phyloP scores from a whole-genome alignment of 176 grass and related monocot genomes.

The Musa troglodytarum region DNA sequence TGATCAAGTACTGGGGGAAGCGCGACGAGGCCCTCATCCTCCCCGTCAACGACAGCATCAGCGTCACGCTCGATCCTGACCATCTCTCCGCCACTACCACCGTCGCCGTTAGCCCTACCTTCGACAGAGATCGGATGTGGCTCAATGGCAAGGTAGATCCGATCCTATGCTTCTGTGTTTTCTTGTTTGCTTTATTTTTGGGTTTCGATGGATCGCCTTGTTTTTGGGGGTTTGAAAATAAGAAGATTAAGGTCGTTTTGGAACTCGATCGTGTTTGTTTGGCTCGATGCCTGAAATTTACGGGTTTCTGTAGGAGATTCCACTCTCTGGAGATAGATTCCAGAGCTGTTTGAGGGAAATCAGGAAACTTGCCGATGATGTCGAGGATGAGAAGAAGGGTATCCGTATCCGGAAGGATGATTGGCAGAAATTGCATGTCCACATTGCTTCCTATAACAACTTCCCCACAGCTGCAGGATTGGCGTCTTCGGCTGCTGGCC shows the following conservation, averaged over 20 bases:
- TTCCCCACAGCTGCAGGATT: slow-evolving; percentile 87
- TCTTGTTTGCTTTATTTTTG: too few species aligned
- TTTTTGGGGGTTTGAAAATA: not conserved
- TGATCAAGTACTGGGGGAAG: slow-evolving; percentile 99
- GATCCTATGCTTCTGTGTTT: not conserved
- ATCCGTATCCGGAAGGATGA: slow-evolving; percentile 68
- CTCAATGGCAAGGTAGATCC: slow-evolving; percentile 75
- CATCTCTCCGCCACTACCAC: slow-evolving; percentile 98
- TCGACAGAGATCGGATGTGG: slow-evolving; percentile 89
- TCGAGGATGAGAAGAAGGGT: slow-evolving; percentile 52
- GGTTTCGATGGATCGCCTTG: not conserved
- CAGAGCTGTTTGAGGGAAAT: slow-evolving; percentile 87
- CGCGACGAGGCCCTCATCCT: slow-evolving; percentile 88
- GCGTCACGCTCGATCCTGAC: slow-evolving; percentile 82
- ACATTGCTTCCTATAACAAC: slow-evolving; percentile 83
- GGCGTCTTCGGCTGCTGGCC: slow-evolving; percentile 84
- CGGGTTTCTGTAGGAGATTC: slow-evolving; percentile 60
- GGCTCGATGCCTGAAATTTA: not conserved
- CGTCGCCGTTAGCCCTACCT: slow-evolving; percentile 74
- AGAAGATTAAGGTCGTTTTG: not conserved
- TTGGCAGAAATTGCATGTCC: slow-evolving; percentile 71
- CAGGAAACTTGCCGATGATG: slow-evolving; percentile 44
- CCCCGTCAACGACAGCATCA: slow-evolving; percentile 92
- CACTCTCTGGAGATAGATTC: slow-evolving; percentile 45
- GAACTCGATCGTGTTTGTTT: not conserved